A percentile compares a stretch with the other conserved stretches of the same genome.
Conservation (phyloP, 345 rosid species). For the Isatis tinctoria region DNA sequence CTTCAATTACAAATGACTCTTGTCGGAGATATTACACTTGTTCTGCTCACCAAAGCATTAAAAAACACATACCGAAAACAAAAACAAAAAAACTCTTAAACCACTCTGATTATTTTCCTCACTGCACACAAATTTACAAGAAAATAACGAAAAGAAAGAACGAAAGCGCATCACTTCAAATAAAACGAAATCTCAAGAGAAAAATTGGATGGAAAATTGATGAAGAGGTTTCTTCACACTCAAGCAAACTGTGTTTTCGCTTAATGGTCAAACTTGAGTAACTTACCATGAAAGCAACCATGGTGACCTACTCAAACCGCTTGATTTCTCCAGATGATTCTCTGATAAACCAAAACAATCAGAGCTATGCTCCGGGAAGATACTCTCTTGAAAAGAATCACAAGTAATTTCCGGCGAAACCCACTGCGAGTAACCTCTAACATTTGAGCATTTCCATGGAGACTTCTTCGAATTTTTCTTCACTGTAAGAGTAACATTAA, state of each 20-base stretch:
- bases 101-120: conserved; percentile 53
- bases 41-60: conserved; percentile 23
- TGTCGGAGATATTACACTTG: conserved; percentile 25
- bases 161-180: conserved; percentile 26
- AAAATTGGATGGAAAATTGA: conserved; percentile 15
- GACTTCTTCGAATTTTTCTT: conserved; percentile 30
- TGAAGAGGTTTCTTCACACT: conserved; percentile 33
- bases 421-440: conserved; percentile 70
- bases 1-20: background rate
- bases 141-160: conserved; percentile 36
- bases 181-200: conserved; percentile 12
- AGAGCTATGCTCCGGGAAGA: conserved; percentile 56
- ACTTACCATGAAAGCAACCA: conserved; percentile 63
- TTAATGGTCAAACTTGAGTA: background rate
- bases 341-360: conserved; percentile 62
- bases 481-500: conserved; percentile 48
- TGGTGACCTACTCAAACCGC: conserved; percentile 38
- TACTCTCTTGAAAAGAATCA: conserved; percentile 48
- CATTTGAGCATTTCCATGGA: conserved; percentile 78
- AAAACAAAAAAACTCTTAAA: conserved; percentile 19
- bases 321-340: conserved; percentile 34
- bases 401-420: conserved; percentile 71
- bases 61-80: conserved; percentile 6
- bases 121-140: conserved; percentile 74
- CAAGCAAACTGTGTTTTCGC: conserved; percentile 25